phyloP scores from a whole-genome alignment of 768 basidiomycete genomes.

The Nidularia sp. region DNA sequence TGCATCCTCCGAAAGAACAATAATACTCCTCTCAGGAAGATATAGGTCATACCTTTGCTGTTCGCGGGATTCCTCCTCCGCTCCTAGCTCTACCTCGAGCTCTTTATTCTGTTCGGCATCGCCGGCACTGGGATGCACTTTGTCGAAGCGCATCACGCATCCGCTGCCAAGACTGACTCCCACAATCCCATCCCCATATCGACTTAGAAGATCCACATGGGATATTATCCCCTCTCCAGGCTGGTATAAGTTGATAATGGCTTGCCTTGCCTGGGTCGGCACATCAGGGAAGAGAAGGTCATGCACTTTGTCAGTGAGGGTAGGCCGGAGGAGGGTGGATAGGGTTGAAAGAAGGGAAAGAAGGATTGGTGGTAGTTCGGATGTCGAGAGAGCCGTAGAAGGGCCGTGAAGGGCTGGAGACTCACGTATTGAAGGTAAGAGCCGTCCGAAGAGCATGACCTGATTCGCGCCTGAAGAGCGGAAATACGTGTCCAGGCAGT shows the following conservation, averaged over 20 bases:
- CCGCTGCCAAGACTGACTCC: slow-evolving; percentile 81
- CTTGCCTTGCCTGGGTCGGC: slow-evolving; percentile 62
- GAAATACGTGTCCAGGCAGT: slow-evolving; percentile 61
- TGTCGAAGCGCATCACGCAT: slow-evolving; percentile 77
- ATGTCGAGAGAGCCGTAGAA: slow-evolving; percentile 11
- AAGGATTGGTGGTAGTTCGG: slow-evolving; percentile 56
- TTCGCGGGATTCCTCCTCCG: slow-evolving; percentile 1
- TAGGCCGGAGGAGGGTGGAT: slow-evolving; percentile 40
- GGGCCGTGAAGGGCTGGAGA: slow-evolving; percentile 2
- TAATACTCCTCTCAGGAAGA: slow-evolving; percentile 70
- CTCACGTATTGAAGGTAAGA: slow-evolving; percentile 8
- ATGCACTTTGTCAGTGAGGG: slow-evolving; percentile 46
- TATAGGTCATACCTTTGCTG: slow-evolving; percentile 47
- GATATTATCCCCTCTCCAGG: slow-evolving; percentile 89
- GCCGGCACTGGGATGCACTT: slow-evolving; percentile 7
- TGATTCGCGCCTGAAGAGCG: slow-evolving; percentile 55
- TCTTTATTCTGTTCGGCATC: not conserved
- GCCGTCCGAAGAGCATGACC: slow-evolving; percentile 80
- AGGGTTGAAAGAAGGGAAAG: slow-evolving; percentile 47
- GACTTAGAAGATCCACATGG: slow-evolving; percentile 79
- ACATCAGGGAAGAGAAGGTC: slow-evolving; percentile 56
- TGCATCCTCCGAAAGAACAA: slow-evolving; percentile 77
- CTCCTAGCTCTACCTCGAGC: not conserved
- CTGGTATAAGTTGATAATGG: slow-evolving; percentile 84
- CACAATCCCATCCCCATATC: slow-evolving; percentile 88